A percentile compares a stretch with the other conserved stretches of the same genome.
phyloP scores from a whole-genome alignment of 129 eudicot species.

The Kitagawia praeruptora region DNA sequence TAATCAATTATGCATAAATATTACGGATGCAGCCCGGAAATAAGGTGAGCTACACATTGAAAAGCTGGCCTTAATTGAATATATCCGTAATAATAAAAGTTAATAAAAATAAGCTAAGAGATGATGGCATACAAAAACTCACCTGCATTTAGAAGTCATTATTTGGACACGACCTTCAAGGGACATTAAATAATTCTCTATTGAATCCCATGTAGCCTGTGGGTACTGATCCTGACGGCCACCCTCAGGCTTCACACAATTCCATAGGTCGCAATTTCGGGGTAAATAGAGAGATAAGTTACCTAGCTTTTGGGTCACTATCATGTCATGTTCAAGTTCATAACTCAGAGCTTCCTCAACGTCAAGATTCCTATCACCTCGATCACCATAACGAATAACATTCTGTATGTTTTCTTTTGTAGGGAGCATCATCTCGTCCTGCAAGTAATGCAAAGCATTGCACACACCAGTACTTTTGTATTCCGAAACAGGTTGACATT shows the following conservation, averaged over 20 bases:
- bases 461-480: not conserved
- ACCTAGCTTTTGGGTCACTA: constrained; percentile 15
- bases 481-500: constrained; percentile 11
- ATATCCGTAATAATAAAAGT: too few species aligned
- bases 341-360: constrained; percentile 21
- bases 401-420: constrained; percentile 25
- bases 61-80: too few species aligned
- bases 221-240: constrained; percentile 20
- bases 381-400: constrained; percentile 21
- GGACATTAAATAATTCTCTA: constrained; percentile 13
- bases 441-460: constrained; percentile 18
- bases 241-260: constrained; percentile 25
- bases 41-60: too few species aligned
- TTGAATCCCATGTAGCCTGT: constrained; percentile 24
- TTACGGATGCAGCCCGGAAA: too few species aligned
- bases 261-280: constrained; percentile 17
- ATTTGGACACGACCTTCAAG: constrained; percentile 19
- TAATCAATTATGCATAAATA: not conserved
- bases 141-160: constrained; percentile 23
- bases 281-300: constrained; percentile 7
- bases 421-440: constrained; percentile 20
- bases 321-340: constrained; percentile 17
- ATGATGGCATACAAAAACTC: not conserved
- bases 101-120: not conserved
- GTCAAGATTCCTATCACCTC: constrained; percentile 11